phyloP scores from a whole-genome alignment of 1,284 basidiomycete genomes.

The Rhodotorula mucilaginosa region DNA sequence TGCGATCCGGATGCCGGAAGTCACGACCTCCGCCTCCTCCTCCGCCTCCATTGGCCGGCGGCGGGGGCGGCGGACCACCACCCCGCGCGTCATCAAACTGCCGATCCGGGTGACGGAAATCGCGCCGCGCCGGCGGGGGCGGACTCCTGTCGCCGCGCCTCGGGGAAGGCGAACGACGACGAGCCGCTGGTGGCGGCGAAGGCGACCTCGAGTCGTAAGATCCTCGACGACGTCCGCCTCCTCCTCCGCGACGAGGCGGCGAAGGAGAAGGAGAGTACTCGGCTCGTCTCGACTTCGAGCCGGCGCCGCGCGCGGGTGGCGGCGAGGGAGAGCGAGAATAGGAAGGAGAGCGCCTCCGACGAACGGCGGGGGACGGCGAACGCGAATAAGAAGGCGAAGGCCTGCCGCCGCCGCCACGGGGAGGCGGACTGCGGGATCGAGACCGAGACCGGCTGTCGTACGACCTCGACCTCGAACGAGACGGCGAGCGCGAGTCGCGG shows the following conservation, averaged over 20 bases:
- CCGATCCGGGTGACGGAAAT: constrained; percentile 23
- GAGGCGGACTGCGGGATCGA: constrained; percentile 34
- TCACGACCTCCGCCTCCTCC: background rate
- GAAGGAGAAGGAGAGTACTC: constrained; percentile 1
- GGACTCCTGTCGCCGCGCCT: background rate
- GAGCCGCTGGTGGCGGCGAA: background rate
- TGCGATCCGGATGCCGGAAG: constrained; percentile 5
- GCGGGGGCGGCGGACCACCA: constrained; percentile 6
- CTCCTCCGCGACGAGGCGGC: background rate
- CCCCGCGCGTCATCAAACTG: constrained; percentile 3
- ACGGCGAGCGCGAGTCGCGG: constrained; percentile 10
- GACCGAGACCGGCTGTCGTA: constrained; percentile 8
- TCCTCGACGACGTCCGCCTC: background rate
- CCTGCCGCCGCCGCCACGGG: background rate
- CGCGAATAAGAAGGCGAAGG: constrained; percentile 36
- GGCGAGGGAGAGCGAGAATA: constrained; percentile 28
- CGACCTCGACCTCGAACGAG: constrained; percentile 19
- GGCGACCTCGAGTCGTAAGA: constrained; percentile 1
- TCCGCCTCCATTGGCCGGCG: background rate
- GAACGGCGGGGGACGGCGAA: constrained; percentile 31
- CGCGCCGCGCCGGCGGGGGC: background rate
- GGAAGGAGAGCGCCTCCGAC: constrained; percentile 13
- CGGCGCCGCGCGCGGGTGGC: constrained; percentile 10
- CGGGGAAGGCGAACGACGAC: constrained; percentile 18
- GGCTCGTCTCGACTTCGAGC: no score